Percentiles rank a stretch among this genome's conserved stretches.
These are phyloP conservation scores for Talaromyces adpressus DNA, from an alignment of 495 filamentous ascomycete species.

Conservation along the genomic window DNA sequence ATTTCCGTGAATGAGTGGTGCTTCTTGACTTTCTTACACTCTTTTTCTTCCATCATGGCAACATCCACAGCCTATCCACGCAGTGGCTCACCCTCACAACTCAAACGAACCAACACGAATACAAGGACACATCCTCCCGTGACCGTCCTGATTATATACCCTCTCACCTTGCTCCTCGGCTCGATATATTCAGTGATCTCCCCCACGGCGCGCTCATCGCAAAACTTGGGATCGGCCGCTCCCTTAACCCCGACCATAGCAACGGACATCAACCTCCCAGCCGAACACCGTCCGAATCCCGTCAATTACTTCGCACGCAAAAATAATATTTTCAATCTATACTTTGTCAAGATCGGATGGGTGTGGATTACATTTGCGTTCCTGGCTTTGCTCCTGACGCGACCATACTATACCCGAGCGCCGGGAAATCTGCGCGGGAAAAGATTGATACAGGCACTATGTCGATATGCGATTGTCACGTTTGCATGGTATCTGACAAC, in stretches of 20 bases:
- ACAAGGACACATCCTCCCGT: slow-evolving; percentile 15
- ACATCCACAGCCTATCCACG: slow-evolving; percentile 13
- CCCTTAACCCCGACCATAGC: slow-evolving; percentile 52
- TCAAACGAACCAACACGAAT: background rate
- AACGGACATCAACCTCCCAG: slow-evolving; percentile 23
- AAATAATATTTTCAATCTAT: slow-evolving; percentile 78
- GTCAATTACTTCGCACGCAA: slow-evolving; percentile 90
- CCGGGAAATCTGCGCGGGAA: slow-evolving; percentile 16
- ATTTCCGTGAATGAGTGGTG: background rate
- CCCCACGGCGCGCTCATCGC: slow-evolving; percentile 53
- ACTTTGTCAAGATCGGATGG: slow-evolving; percentile 96
- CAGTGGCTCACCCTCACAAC: slow-evolving; percentile 1
- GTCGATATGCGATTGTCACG: slow-evolving; percentile 67
- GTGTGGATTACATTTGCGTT: slow-evolving; percentile 76
- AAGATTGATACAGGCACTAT: slow-evolving; percentile 38
- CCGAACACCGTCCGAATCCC: slow-evolving; percentile 21
- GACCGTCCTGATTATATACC: slow-evolving; percentile 58
- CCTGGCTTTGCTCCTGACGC: slow-evolving; percentile 50
- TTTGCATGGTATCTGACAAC: slow-evolving; percentile 72
- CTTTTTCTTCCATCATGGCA: slow-evolving; percentile 15
- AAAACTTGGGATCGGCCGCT: slow-evolving; percentile 48
- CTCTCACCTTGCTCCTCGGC: slow-evolving; percentile 67
- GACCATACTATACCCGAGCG: slow-evolving; percentile 42
- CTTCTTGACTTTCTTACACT: slow-evolving; percentile 2
- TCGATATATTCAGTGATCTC: slow-evolving; percentile 73